Evolutionary conservation across 768 basidiomycete genomes (phyloP), one percentile per base, ranked within the genome.

Genomic region (Mycena galericulata): DNA sequence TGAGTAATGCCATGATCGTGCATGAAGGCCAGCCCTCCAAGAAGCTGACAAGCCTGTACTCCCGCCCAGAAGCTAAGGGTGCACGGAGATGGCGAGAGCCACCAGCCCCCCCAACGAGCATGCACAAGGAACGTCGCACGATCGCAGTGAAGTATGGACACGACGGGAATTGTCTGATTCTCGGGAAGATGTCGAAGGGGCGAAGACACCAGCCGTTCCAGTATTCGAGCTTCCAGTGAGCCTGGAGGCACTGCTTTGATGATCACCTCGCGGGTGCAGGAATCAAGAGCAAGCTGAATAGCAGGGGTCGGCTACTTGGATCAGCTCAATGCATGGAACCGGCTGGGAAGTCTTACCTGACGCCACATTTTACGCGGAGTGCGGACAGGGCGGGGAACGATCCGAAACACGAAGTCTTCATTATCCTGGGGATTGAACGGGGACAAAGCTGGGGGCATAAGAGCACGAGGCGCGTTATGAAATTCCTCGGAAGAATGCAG

Each of bases 81-180:
- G 12, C 24, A 38, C 11, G n/a, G 34, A 20, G 43, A 7, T 38
- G 9, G n/a, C 2, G 3, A 6, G 41, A n/a, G 20, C 22, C 5
- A 14, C 22, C 57, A 34, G 3, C 32, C 2, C 2, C 51, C 62
- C 51, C 51, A 63, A 12, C 41, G 40, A 11, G 62, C 62, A 11
- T 62, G 60, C 11, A 62, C 60, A 17, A 51, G 9, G 60, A 62
- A 62, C 17, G 60, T 41, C 7, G 15, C 20, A 26, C n/a, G 18
- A 26, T 18, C 22, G 32, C 10, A 11, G 15, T 18, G 26, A 34
- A 45, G 29, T 4, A 63, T 34, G 8, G 40, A 53, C 17, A 46
- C 1, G 4, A 55, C 62, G 4, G 62, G 43, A 17, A 63, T 63
- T 7, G 62, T 63, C 30, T 54, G 62, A 27, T 63, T 63, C 27